A percentile compares a stretch with the other conserved stretches of the same genome.
These are phyloP conservation scores for Leptomonas pyrrhocoris DNA, from an alignment of 208 protist genomes.

Conservation along the genomic window DNA sequence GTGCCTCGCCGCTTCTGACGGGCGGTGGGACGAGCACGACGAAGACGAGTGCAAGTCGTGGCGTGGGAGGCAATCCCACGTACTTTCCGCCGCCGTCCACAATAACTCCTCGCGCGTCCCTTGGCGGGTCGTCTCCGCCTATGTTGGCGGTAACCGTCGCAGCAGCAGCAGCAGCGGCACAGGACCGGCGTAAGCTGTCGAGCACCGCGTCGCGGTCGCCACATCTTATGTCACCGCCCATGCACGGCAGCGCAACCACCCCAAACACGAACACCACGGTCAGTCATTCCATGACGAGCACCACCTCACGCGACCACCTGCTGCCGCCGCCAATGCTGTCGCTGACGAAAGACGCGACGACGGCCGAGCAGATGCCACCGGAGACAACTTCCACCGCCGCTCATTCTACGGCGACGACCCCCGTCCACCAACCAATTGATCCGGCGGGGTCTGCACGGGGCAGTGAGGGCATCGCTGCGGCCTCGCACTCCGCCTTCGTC, in stretches of 20 bases:
- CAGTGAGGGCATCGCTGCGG: not conserved
- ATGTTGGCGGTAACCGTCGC: not conserved
- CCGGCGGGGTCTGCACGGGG: not conserved
- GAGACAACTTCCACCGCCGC: constrained; percentile 14
- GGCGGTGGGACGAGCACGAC: not conserved
- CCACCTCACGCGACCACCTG: constrained; percentile 1
- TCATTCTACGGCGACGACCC: constrained; percentile 15
- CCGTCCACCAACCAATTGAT: not conserved
- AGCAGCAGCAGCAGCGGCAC: not conserved
- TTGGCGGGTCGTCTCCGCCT: not conserved
- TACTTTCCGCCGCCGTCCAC: constrained; percentile 8
- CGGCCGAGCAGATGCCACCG: constrained; percentile 10
- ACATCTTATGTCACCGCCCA: not conserved
- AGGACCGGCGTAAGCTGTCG: not conserved
- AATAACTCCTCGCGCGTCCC: not conserved
- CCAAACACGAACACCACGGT: not conserved
- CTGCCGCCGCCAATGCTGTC: constrained; percentile 12
- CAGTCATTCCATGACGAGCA: not conserved
- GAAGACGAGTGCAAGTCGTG: not conserved
- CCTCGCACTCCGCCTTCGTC: too few relatives aligned
- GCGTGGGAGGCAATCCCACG: not conserved
- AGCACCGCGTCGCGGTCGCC: not conserved
- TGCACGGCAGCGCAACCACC: not conserved
- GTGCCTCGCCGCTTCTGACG: constrained; percentile 4
- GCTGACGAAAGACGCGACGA: constrained; percentile 13